These are phyloP conservation scores for Beauveria australis DNA, from an alignment of 2,329 filamentous ascomycete species.

Conservation along the genomic window DNA sequence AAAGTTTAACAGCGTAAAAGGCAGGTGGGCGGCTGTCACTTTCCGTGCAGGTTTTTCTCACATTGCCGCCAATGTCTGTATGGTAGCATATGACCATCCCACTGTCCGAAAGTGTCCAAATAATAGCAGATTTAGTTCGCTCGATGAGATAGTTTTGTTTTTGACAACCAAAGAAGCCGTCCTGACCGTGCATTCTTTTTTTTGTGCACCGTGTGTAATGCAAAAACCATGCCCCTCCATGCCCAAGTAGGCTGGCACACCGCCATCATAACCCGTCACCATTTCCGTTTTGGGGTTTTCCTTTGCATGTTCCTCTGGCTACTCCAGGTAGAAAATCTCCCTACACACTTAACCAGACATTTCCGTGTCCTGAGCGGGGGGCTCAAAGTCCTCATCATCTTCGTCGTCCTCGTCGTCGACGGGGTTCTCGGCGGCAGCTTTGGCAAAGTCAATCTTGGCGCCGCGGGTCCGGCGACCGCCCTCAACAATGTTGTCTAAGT, in stretches of 20 bases:
- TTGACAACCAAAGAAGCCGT: not conserved
- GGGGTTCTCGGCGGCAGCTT: conserved; percentile 73
- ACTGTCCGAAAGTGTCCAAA: not conserved
- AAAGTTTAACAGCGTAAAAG: not conserved
- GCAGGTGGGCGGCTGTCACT: not conserved
- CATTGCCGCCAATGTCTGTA: not conserved
- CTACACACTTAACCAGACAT: conserved; percentile 41
- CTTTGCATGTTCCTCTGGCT: not conserved
- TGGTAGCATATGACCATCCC: not conserved
- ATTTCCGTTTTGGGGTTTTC: not conserved
- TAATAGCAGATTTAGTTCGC: not conserved
- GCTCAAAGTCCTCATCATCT: conserved; percentile 62
- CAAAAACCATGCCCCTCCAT: not conserved
- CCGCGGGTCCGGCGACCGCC: conserved; percentile 80
- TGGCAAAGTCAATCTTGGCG: conserved; percentile 85
- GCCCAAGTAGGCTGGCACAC: not conserved
- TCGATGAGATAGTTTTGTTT: not conserved
- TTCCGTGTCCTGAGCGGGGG: conserved; percentile 56
- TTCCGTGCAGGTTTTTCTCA: not conserved
- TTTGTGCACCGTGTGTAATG: not conserved
- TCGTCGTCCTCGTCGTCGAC: conserved; percentile 73
- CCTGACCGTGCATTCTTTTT: not conserved
- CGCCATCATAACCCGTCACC: not conserved
- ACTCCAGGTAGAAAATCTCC: not conserved
- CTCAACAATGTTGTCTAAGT: conserved; percentile 76